Evolutionary conservation across 129 eudicot genomes (phyloP).

Genomic region (Chrysanthemum lavandulifolium): DNA sequence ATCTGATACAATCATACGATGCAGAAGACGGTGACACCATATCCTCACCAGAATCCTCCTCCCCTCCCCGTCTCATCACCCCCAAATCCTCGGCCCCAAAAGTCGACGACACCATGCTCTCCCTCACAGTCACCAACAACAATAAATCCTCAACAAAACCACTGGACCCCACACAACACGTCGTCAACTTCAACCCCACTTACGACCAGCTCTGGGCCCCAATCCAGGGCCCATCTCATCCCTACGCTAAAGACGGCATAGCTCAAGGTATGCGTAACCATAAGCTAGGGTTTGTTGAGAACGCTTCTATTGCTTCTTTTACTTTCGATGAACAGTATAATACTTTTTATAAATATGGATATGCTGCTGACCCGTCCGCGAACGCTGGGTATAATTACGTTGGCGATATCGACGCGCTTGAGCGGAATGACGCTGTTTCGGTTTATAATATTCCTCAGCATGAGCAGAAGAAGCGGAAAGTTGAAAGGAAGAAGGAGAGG

Average conservation of each 20-base stretch:
- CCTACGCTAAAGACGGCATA: constrained; percentile 94
- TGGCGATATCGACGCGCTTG: constrained; percentile 69
- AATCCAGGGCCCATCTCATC: constrained; percentile 85
- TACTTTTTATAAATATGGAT: constrained; percentile 76
- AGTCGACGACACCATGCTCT: constrained; percentile 90
- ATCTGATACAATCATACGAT: constrained; percentile 42
- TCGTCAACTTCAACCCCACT: constrained; percentile 80
- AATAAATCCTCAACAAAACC: constrained; percentile 25
- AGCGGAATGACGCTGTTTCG: constrained; percentile 43
- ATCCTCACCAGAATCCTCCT: constrained; percentile 55
- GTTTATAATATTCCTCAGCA: constrained; percentile 72
- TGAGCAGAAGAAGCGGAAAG: constrained; percentile 71
- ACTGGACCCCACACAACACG: constrained; percentile 81
- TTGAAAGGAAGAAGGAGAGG: constrained; percentile 70
- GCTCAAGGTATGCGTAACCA: constrained; percentile 98
- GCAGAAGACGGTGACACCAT: constrained; percentile 32
- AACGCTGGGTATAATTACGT: constrained; percentile 58
- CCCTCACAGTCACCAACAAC: constrained; percentile 42
- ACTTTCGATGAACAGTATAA: constrained; percentile 88
- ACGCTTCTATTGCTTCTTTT: constrained; percentile 69
- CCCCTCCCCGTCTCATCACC: constrained; percentile 63
- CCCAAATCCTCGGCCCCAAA: constrained; percentile 89
- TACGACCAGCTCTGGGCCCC: constrained; percentile 99
- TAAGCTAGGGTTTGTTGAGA: constrained; percentile 85
- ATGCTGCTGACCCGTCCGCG: constrained; percentile 87